Base-by-base conservation (phyloP, 1,284 basidiomycete species). In the Cryptococcus sp. region DNA sequence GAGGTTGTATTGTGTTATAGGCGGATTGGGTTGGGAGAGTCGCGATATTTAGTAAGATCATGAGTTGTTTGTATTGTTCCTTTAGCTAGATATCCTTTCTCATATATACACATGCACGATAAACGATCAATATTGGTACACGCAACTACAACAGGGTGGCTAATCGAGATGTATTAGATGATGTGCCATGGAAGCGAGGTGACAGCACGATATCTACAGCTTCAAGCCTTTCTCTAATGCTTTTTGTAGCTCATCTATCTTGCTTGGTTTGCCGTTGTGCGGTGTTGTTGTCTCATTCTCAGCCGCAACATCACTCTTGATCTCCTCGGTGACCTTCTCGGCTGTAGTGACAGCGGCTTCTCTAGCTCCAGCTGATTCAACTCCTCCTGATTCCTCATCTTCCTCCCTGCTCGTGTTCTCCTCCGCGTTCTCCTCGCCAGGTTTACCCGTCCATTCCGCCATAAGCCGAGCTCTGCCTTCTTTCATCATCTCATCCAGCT, bases 1-100 rank as follows among this genome's bases (percentile, higher is more conserved):
- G 89, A 66, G 81, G 85, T 72, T 96, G 92, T 79, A 82, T 91
- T 55, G 80, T 95, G 53, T 81, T 89, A 64, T 93, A 80, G 61
- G n/a, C 10, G 10, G 38, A n/a, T 10, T 41, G 38, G 38, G 38
- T 10, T 41, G 38, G 10, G n/a, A 41, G n/a, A 23, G 23, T 41
- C 38, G 38, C 10, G 38, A 10, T 10, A 41, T n/a, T 10, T 6
- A 13, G 47, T 10, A 14, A 49, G 23, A 10, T 49, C 45, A 46
- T 10, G 11, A 46, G 45, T 15, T 23, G 10, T 31, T 23, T 46
- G 11, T 11, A 10, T 23, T 13, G 14, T 46, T 31, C 14, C 30
- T 23, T 11, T 31, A 23, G 23, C 23, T 23, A 23, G 23, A 23
- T 23, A 23, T 2, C 23, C 23, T 23, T 23, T 23, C 23, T 23